Evolutionary conservation across 2,329 filamentous ascomycete genomes (phyloP).

Genomic region (Metarhizium rileyi): DNA sequence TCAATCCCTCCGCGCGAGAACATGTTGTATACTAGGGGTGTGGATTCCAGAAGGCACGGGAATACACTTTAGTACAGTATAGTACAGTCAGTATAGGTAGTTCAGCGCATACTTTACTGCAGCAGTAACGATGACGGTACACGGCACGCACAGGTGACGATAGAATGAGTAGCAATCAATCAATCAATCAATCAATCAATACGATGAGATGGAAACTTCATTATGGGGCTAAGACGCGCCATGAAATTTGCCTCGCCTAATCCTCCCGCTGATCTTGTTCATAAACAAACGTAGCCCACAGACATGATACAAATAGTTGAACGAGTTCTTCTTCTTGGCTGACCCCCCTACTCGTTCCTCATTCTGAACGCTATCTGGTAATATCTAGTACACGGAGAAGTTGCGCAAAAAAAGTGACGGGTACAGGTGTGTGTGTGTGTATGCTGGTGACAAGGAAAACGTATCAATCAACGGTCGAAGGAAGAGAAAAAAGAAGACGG

Average conservation of each 20-base stretch:
- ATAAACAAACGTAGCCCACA: not conserved
- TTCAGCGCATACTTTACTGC: not conserved
- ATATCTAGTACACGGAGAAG: not conserved
- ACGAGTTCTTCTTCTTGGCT: not conserved
- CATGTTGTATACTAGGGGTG: not conserved
- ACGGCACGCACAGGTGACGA: not conserved
- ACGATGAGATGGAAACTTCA: not conserved
- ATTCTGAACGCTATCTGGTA: not conserved
- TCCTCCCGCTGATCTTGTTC: constrained; percentile 1
- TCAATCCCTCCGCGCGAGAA: no score
- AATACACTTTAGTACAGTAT: not conserved
- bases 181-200: not conserved
- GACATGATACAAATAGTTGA: not conserved
- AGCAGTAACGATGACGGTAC: not conserved
- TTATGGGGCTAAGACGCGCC: constrained; percentile 1
- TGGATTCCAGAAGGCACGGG: not conserved
- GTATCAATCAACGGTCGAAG: no score
- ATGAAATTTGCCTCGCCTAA: not conserved
- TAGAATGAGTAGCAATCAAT: not conserved
- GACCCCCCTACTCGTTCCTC: not conserved
- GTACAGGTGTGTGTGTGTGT: no score
- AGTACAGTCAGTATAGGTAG: not conserved
- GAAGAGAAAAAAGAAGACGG: no score
- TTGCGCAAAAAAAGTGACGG: not conserved
- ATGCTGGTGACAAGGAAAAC: not conserved